phyloP scores from a whole-genome alignment of 2,329 filamentous ascomycete species.

The Cylindrodendrum hubeiense region DNA sequence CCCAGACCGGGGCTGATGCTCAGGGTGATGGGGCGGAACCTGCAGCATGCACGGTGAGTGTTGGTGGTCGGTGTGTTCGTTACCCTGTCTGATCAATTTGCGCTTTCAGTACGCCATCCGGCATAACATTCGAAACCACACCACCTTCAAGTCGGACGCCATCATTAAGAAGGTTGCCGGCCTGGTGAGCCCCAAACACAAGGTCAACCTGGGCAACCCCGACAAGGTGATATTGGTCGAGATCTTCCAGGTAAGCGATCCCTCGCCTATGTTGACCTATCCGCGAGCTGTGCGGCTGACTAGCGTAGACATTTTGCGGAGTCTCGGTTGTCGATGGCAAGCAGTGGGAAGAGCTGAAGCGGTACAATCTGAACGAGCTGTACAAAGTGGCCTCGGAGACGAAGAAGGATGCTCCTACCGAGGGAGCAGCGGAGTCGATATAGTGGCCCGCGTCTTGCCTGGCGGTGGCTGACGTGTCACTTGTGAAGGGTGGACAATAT shows the following conservation, averaged over 20 bases:
- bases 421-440: constrained; percentile 34
- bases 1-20: constrained; percentile 27
- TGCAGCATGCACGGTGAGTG: constrained; percentile 57
- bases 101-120: constrained; percentile 81
- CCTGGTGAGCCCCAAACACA: constrained; percentile 75
- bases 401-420: constrained; percentile 33
- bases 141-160: constrained; percentile 72
- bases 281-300: constrained; percentile 33
- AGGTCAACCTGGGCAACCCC: constrained; percentile 81
- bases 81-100: constrained; percentile 29
- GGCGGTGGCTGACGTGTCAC: constrained; percentile 25
- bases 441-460: constrained; percentile 28
- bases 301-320: constrained; percentile 75
- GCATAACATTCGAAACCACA: constrained; percentile 81
- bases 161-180: constrained; percentile 80
- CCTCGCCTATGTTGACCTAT: constrained; percentile 37
- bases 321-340: constrained; percentile 80
- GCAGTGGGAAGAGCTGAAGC: constrained; percentile 80
- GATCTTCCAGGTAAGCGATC: constrained; percentile 76
- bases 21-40: constrained; percentile 30
- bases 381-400: constrained; percentile 58
- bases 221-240: constrained; percentile 85
- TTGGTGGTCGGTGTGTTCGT: constrained; percentile 17
- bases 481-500: constrained; percentile 15
- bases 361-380: constrained; percentile 83